These are phyloP conservation scores for Rhytidiadelphus loreus DNA, from an alignment of 225 moss, liverwort and hornwort genomes.

Conservation along the genomic window DNA sequence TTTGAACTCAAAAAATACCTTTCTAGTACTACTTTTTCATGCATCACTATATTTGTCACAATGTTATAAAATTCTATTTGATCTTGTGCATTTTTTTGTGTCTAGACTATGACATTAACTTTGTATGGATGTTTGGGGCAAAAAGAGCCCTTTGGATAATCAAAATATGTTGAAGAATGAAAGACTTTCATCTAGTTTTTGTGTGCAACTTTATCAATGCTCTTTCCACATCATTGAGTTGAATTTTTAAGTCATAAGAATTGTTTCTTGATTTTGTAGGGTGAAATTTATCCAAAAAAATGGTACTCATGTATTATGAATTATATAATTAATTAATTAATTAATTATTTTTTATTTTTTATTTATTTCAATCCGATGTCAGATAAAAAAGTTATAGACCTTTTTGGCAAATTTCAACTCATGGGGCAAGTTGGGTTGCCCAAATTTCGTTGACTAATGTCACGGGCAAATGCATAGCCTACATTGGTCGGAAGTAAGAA, in stretches of 20 bases:
- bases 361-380: too few relatives aligned
- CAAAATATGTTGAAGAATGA: not conserved
- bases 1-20: not conserved
- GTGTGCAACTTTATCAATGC: not conserved
- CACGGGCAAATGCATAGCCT: too few relatives aligned
- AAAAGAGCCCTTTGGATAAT: not conserved
- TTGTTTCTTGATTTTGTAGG: rapidly evolving
- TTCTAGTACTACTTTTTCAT: not conserved
- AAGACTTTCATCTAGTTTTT: not conserved
- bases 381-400: too few relatives aligned
- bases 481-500: too few relatives aligned
- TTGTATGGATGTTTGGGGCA: rapidly evolving
- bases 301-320: too few relatives aligned
- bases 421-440: too few relatives aligned
- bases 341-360: too few relatives aligned
- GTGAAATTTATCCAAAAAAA: too few relatives aligned
- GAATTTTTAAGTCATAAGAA: not conserved
- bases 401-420: too few relatives aligned
- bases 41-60: not conserved
- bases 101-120: not conserved
- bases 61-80: not conserved
- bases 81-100: not conserved
- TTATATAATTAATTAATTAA: too few relatives aligned
- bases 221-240: not conserved
- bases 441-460: too few relatives aligned